A percentile compares a stretch with the other conserved stretches of the same genome.
phyloP scores from a whole-genome alignment of 2,329 filamentous ascomycete genomes.

The Aureobasidium uvarum region DNA sequence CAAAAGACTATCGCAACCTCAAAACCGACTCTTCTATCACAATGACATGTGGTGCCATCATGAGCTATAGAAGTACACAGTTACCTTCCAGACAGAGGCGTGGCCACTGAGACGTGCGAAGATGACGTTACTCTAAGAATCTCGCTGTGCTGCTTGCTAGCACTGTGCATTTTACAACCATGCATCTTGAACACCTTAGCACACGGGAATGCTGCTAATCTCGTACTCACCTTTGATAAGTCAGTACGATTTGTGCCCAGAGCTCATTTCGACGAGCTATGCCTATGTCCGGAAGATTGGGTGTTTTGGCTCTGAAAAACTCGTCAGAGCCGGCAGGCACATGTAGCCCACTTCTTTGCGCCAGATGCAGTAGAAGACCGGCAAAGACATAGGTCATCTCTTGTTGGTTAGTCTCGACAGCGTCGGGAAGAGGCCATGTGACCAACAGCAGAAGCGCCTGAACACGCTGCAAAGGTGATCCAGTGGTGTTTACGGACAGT shows the following conservation, averaged over 20 bases:
- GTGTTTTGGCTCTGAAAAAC: conserved; percentile 12
- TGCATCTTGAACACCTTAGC: neutral
- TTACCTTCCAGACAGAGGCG: neutral
- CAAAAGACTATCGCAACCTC: too few relatives aligned
- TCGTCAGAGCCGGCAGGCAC: conserved; percentile 13
- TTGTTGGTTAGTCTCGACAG: conserved; percentile 16
- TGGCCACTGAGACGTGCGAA: neutral
- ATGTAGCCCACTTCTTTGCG: conserved; percentile 14
- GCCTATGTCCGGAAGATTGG: conserved; percentile 10
- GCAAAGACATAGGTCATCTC: conserved; percentile 11
- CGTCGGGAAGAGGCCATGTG: conserved; percentile 15
- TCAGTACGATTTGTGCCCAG: neutral
- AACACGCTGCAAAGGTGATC: conserved; percentile 6
- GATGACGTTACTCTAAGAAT: neutral
- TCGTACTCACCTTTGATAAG: neutral
- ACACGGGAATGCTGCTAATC: neutral
- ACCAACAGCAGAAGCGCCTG: conserved; percentile 6
- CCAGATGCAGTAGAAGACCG: neutral
- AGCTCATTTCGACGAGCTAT: neutral
- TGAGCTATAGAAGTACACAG: neutral
- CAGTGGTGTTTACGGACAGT: neutral
- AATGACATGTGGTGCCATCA: too few relatives aligned
- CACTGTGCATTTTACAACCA: neutral
- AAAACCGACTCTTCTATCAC: too few relatives aligned
- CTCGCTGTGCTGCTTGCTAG: neutral